Percentiles rank a stretch among this genome's conserved stretches.
These are phyloP conservation scores for Coffea humblotiana DNA, from an alignment of 305 asterid species.

Conservation along the genomic window DNA sequence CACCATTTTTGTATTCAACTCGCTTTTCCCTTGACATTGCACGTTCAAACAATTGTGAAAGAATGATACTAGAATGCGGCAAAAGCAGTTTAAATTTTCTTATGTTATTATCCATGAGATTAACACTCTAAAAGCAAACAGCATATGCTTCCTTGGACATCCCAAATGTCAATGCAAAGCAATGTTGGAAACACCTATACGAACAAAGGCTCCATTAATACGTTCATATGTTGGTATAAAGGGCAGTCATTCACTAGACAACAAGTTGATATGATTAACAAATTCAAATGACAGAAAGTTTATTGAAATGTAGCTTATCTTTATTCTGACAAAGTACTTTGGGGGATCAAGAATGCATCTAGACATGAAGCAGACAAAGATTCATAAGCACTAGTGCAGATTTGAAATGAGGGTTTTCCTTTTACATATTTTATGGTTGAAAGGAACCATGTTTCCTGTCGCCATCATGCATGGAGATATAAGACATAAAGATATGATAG, in stretches of 20 bases:
- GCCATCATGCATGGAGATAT: conserved; percentile 14
- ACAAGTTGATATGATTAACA: neutral
- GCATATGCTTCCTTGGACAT: neutral
- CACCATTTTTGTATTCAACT: neutral
- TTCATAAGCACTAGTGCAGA: conserved; percentile 24
- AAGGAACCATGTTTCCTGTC: neutral
- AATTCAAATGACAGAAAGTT: neutral
- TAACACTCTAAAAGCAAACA: neutral
- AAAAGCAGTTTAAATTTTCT: neutral
- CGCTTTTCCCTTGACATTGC: neutral
- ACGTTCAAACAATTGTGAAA: neutral
- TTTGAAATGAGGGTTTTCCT: conserved; percentile 3
- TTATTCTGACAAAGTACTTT: neutral
- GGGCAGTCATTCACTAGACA: neutral
- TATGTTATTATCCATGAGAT: neutral
- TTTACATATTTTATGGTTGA: neutral
- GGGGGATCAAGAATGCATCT: conserved; percentile 34
- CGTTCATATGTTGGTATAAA: neutral
- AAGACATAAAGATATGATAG: conserved; percentile 5
- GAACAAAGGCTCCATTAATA: neutral
- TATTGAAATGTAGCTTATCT: neutral
- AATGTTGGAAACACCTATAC: neutral
- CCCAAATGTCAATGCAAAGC: neutral
- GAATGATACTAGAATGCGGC: neutral
- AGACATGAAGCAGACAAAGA: conserved; percentile 27